Evolutionary conservation across 1,139 yeast species (phyloP).

Genomic region (Wickerhamomyces sp.): DNA sequence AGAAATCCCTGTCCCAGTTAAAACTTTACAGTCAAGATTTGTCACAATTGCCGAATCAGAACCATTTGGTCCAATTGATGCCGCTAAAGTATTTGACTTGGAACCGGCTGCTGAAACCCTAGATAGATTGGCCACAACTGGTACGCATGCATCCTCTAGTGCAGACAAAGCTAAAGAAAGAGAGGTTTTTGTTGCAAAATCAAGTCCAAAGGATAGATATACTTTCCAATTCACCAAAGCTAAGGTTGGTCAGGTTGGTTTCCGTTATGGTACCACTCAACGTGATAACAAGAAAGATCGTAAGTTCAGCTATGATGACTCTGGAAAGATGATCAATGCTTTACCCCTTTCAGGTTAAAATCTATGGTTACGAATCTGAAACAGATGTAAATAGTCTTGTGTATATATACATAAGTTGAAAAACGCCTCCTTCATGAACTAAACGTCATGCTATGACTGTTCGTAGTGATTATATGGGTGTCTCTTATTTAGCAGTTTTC

Average conservation of each 20-base stretch:
- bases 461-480: not conserved
- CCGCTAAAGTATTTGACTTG: conserved; percentile 78
- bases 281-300: conserved; percentile 89
- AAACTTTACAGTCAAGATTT: conserved; percentile 79
- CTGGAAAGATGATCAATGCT: conserved; percentile 55
- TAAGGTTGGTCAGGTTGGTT: conserved; percentile 79
- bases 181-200: conserved; percentile 43
- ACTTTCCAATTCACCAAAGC: conserved; percentile 72
- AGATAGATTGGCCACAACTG: conserved; percentile 21
- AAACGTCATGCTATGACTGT: not conserved
- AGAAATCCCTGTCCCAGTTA: conserved; percentile 91
- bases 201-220: conserved; percentile 52
- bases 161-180: conserved; percentile 7
- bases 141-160: conserved; percentile 12
- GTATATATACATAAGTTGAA: not conserved
- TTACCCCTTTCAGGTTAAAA: conserved; percentile 23
- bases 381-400: not conserved
- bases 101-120: conserved; percentile 77
- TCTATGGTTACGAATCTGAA: not conserved
- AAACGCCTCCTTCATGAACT: not conserved
- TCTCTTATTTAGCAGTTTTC: not conserved
- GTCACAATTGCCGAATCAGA: conserved; percentile 89
- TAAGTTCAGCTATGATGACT: conserved; percentile 66
- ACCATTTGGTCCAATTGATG: conserved; percentile 96
- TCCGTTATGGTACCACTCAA: conserved; percentile 84